Evolutionary conservation across 2,329 filamentous ascomycete genomes (phyloP).

Genomic region (Claviceps sp.): DNA sequence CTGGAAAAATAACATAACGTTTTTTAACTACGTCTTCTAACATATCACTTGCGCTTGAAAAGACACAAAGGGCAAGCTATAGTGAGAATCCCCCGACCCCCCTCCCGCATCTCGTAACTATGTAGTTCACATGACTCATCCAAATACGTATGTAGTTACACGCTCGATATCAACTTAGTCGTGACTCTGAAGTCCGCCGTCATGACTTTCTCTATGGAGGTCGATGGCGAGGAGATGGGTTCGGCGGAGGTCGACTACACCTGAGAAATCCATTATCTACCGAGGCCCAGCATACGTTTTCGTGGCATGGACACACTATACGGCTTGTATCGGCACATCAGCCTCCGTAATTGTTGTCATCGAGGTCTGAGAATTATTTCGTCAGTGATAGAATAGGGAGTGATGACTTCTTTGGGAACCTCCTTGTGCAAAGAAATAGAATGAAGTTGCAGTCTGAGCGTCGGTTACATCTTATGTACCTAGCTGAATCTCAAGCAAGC

Average conservation of each 20-base stretch:
- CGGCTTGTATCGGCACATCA: too few species aligned
- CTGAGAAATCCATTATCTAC: neutral
- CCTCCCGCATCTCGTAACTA: too few species aligned
- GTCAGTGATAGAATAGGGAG: too few species aligned
- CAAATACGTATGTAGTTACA: neutral
- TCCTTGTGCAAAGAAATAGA: too few species aligned
- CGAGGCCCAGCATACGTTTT: too few species aligned
- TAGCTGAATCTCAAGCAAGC: too few species aligned
- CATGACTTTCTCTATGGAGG: constrained; percentile 1
- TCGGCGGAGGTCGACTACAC: neutral
- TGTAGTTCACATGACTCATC: neutral
- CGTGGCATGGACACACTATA: too few species aligned
- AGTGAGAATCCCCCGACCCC: neutral
- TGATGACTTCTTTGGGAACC: too few species aligned
- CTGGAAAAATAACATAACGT: neutral
- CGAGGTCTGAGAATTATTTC: too few species aligned
- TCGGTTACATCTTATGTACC: too few species aligned
- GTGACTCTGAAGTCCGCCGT: constrained; percentile 1
- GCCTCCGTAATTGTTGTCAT: too few species aligned
- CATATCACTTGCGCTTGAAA: neutral
- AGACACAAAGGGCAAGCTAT: neutral
- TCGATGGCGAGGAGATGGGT: constrained; percentile 1
- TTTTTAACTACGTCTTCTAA: neutral
- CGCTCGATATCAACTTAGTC: neutral
- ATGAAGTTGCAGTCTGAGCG: too few species aligned